Evolutionary conservation across 2,329 filamentous ascomycete genomes (phyloP), one percentile per base, ranked within the genome.

Genomic region (Gyromitra esculenta): DNA sequence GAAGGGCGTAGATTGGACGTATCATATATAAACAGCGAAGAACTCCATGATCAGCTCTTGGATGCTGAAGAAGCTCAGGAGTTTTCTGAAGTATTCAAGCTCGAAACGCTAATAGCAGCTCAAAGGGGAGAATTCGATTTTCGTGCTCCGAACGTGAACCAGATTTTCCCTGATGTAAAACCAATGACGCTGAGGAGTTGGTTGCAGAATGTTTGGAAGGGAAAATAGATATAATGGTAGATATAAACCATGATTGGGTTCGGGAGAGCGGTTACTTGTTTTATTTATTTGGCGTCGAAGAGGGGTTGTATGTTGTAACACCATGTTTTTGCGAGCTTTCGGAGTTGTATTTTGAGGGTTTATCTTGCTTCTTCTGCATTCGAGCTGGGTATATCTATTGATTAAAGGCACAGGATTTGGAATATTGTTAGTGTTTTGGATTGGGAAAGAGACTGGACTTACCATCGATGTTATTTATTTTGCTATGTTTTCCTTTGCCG

Each of bases 111-210:
- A 68, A 73, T 78, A 18, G 69, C 77, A 1, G 43, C 56, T 13
- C 74, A 78, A 52, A 63, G 74, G 35, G 77, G 74, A 6, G 77
- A 78, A 54, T 74, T 78, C 9, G 76, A 78, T 60, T 78, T 78
- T 21, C 37, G 35, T 9, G 50, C 39, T 37, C 21, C 76, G n/a
- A 76, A 78, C 8, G 67, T 69, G 31, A 78, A 78, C 18, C 13
- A 65, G 9, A 39, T 67, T 52, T 68, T 73, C 56, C 76, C 76
- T 3, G 69, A 78, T 15, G 35, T 78, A 8, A 50, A 76, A 45
- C 63, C 76, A n/a, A 43, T 70, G 7, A 54, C 39, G 25, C 45
- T 78, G 37, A 67, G 57, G 48, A 48, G 56, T 37, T 78, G 76
- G 76, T 39, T 78, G 43, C 18, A 60, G 25, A 48, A 62, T 25